A percentile compares a stretch with the other conserved stretches of the same genome.
Conservation (phyloP, 2,329 filamentous ascomycete genomes). For the Stenocarpella maydis region DNA sequence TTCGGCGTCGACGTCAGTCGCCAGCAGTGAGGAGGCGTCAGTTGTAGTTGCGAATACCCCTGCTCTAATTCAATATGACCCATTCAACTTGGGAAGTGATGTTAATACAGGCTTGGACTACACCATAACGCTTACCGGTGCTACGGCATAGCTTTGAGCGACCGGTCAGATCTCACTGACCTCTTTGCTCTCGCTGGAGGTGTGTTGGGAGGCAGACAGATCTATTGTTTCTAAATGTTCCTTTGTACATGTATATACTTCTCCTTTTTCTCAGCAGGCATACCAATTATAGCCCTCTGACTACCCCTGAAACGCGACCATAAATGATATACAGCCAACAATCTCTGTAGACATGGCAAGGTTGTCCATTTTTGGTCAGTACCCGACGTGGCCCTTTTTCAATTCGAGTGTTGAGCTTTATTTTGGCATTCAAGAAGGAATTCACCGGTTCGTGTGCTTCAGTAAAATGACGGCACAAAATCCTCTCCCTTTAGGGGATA, state of each 20-base stretch:
- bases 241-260: not conserved
- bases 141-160: not conserved
- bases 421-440: not conserved
- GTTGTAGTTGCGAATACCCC: conserved; percentile 7
- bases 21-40: conserved; percentile 8
- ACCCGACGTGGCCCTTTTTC: fast-evolving
- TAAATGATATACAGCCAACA: fast-evolving
- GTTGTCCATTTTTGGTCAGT: not conserved
- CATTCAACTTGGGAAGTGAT: conserved; percentile 7
- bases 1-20: conserved; percentile 3
- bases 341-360: not conserved
- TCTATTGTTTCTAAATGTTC: not conserved
- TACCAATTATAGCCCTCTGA: not conserved
- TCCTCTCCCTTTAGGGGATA: not conserved
- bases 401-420: not conserved
- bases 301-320: not conserved
- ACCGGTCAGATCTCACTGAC: too few relatives aligned
- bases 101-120: conserved; percentile 9
- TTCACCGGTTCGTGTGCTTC: too few relatives aligned
- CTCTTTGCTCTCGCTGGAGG: fast-evolving
- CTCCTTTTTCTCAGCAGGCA: not conserved
- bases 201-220: too few relatives aligned
- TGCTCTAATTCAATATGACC: conserved; percentile 11
- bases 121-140: conserved; percentile 3
- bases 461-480: fast-evolving